These are phyloP conservation scores for Grosmannia serpens DNA, from an alignment of 2,329 filamentous ascomycete species.

Conservation along the genomic window DNA sequence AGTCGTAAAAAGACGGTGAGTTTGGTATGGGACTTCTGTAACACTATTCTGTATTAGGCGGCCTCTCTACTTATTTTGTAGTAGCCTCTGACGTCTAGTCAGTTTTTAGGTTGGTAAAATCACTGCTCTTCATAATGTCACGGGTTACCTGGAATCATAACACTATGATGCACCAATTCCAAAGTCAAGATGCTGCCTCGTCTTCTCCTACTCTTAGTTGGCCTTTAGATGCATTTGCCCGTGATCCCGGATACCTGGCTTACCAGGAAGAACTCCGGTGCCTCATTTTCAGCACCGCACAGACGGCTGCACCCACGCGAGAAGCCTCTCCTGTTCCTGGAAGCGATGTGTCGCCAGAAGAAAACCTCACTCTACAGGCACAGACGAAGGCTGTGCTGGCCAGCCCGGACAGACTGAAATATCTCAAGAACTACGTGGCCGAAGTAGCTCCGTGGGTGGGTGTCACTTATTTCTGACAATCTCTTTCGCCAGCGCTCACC, in stretches of 20 bases:
- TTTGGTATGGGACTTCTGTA: no score
- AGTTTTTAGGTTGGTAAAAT: no score
- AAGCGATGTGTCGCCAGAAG: conserved; percentile 2
- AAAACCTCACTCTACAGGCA: neutral
- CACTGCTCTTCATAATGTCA: no score
- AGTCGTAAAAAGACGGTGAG: no score
- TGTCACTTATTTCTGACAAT: neutral
- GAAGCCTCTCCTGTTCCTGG: conserved; percentile 23
- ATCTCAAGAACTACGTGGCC: conserved; percentile 21
- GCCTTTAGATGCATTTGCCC: conserved; percentile 21
- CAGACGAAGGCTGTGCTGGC: conserved; percentile 19
- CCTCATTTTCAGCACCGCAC: conserved; percentile 33
- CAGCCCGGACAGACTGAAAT: conserved; percentile 23
- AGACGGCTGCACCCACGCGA: conserved; percentile 29
- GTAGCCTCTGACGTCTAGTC: no score
- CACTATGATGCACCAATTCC: no score
- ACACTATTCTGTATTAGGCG: no score
- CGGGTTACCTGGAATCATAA: no score
- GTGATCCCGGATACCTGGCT: conserved; percentile 30
- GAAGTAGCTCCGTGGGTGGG: conserved; percentile 6
- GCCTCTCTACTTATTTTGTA: no score
- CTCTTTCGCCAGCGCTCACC: neutral
- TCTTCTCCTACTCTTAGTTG: no score
- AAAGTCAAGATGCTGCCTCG: no score
- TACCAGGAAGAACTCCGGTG: conserved; percentile 34